Conservation (phyloP, 805 yeast genomes). For the Candida silvicultrix region DNA sequence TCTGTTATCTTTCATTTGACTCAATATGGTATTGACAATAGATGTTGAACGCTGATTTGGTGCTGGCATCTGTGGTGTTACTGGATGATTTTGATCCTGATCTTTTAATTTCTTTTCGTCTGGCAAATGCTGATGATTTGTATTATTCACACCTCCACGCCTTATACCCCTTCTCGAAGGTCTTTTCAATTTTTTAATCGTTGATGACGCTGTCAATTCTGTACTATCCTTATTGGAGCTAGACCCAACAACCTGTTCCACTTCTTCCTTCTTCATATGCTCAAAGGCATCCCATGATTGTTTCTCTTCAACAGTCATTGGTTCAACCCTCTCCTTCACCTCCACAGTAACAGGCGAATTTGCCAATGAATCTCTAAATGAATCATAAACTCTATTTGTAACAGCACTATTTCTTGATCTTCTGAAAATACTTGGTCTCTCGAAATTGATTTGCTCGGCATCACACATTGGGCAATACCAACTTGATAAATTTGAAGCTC, state of each 20-base stretch:
- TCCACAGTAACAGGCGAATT: constrained; percentile 2
- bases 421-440: constrained; percentile 17
- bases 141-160: not conserved
- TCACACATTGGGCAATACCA: constrained; percentile 53
- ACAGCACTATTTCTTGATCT: constrained; percentile 22
- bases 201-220: not conserved
- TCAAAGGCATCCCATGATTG: constrained; percentile 20
- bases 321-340: constrained; percentile 6
- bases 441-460: constrained; percentile 27
- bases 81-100: not conserved
- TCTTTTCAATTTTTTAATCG: constrained; percentile 12
- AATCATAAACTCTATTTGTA: constrained; percentile 20
- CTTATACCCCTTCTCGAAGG: constrained; percentile 14
- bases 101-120: too few relatives aligned
- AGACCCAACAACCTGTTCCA: not conserved
- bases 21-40: constrained; percentile 12
- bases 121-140: not conserved
- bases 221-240: not conserved
- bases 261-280: constrained; percentile 6
- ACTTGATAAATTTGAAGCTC: constrained; percentile 17
- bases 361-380: constrained; percentile 1
- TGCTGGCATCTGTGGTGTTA: not conserved
- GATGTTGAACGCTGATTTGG: constrained; percentile 1
- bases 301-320: constrained; percentile 16
- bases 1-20: constrained; percentile 14